Conservation (phyloP, 1,284 basidiomycete species). For the Heterobasidion parviporum region DNA sequence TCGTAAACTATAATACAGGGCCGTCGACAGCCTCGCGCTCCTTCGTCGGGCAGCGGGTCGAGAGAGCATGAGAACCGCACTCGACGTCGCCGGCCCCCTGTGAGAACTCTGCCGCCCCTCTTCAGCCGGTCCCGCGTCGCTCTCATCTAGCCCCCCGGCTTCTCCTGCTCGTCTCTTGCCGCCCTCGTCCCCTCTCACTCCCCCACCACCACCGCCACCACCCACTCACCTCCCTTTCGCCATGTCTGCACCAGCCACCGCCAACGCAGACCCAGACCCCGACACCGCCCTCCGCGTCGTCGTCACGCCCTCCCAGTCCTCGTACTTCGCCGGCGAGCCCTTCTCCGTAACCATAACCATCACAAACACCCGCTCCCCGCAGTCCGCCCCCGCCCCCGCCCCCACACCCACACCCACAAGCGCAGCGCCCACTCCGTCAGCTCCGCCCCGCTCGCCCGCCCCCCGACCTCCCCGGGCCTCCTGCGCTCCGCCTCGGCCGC, state of each 20-base stretch:
- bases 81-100: neutral
- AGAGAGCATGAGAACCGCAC: neutral
- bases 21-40: too few relatives aligned
- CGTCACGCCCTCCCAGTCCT: slow-evolving; percentile 74
- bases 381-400: slow-evolving; percentile 17
- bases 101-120: neutral
- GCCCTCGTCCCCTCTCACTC: neutral
- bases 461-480: slow-evolving; percentile 71
- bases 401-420: slow-evolving; percentile 36
- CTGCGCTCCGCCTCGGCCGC: slow-evolving; percentile 33
- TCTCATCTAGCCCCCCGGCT: too few relatives aligned
- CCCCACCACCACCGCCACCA: too few relatives aligned
- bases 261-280: slow-evolving; percentile 1
- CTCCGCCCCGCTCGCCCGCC: slow-evolving; percentile 63
- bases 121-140: neutral
- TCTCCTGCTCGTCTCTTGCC: neutral
- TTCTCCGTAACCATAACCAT: slow-evolving; percentile 84
- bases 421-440: slow-evolving; percentile 68
- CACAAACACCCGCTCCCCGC: slow-evolving; percentile 62
- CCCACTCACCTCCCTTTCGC: neutral
- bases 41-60: too few relatives aligned
- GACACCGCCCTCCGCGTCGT: slow-evolving; percentile 55
- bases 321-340: slow-evolving; percentile 88
- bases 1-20: too few relatives aligned
- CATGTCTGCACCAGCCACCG: slow-evolving; percentile 7